Evolutionary conservation across 139 green algal species (phyloP).

Genomic region (Picochlorum sp.): DNA sequence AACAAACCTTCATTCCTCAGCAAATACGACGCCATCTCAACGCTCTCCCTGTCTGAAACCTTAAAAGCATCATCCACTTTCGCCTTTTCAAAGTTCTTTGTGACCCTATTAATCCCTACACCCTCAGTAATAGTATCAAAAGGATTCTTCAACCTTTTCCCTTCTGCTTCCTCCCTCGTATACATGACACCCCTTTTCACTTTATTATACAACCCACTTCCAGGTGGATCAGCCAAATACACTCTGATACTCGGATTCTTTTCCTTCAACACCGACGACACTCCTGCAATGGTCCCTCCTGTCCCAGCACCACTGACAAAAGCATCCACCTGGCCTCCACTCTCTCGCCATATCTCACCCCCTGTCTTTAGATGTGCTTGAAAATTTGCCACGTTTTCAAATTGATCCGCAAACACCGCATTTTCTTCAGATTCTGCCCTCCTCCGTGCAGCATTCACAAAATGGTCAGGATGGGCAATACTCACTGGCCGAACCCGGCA

Average conservation of each 20-base stretch:
- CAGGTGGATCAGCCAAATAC: constrained; percentile 77
- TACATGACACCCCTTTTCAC: constrained; percentile 87
- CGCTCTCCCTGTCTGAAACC: constrained; percentile 62
- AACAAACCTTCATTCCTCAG: constrained; percentile 85
- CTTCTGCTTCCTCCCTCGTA: constrained; percentile 71
- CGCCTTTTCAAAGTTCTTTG: constrained; percentile 73
- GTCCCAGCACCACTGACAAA: constrained; percentile 91
- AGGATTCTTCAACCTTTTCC: constrained; percentile 73
- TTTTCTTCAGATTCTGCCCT: constrained; percentile 27
- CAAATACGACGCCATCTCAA: constrained; percentile 75
- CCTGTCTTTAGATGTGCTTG: constrained; percentile 62
- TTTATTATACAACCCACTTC: constrained; percentile 48
- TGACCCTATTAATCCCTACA: constrained; percentile 90
- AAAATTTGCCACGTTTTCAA: constrained; percentile 88
- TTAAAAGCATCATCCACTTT: constrained; percentile 65
- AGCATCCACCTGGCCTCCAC: constrained; percentile 55
- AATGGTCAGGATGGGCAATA: constrained; percentile 87
- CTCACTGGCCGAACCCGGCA: constrained; percentile 74
- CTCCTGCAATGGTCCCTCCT: constrained; percentile 85
- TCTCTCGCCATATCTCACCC: constrained; percentile 80
- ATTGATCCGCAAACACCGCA: constrained; percentile 89
- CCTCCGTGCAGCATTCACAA: constrained; percentile 77
- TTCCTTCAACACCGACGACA: constrained; percentile 57
- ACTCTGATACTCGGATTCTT: constrained; percentile 21
- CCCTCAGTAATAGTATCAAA: constrained; percentile 90